A percentile compares a stretch with the other conserved stretches of the same genome.
These are phyloP conservation scores for Ceratocystis ficicola DNA, from an alignment of 2,329 filamentous ascomycete genomes.

Conservation along the genomic window DNA sequence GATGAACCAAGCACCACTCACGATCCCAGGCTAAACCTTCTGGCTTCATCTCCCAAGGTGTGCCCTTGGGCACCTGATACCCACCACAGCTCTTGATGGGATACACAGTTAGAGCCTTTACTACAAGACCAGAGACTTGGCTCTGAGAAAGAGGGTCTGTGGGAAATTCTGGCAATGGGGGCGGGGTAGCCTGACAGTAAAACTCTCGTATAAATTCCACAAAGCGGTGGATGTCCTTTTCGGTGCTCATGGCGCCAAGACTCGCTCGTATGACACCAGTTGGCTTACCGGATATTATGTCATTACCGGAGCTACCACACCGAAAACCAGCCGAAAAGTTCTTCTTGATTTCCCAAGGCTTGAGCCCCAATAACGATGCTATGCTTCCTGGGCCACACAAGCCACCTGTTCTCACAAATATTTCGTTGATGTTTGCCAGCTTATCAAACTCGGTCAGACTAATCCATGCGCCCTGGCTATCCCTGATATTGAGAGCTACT, in stretches of 20 bases:
- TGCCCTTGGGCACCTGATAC: constrained; percentile 52
- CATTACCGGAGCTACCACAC: constrained; percentile 64
- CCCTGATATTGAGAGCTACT: constrained; percentile 70
- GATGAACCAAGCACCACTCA: constrained; percentile 90
- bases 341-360: constrained; percentile 67
- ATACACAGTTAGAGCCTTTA: constrained; percentile 63
- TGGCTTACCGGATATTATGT: constrained; percentile 71
- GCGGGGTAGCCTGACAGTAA: constrained; percentile 25
- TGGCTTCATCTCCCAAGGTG: constrained; percentile 60
- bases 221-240: constrained; percentile 60
- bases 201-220: constrained; percentile 57
- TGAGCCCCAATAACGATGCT: constrained; percentile 57
- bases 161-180: background rate
- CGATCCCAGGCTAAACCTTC: constrained; percentile 90
- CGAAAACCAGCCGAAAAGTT: constrained; percentile 78
- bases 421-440: constrained; percentile 60
- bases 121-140: constrained; percentile 23
- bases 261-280: constrained; percentile 79
- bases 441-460: constrained; percentile 81
- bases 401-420: constrained; percentile 78
- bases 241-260: constrained; percentile 78
- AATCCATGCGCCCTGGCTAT: constrained; percentile 58
- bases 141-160: background rate
- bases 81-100: constrained; percentile 92
- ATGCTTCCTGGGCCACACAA: constrained; percentile 88